These are phyloP conservation scores for Blastomyces parvus DNA, from an alignment of 2,329 filamentous ascomycete genomes.

Conservation along the genomic window DNA sequence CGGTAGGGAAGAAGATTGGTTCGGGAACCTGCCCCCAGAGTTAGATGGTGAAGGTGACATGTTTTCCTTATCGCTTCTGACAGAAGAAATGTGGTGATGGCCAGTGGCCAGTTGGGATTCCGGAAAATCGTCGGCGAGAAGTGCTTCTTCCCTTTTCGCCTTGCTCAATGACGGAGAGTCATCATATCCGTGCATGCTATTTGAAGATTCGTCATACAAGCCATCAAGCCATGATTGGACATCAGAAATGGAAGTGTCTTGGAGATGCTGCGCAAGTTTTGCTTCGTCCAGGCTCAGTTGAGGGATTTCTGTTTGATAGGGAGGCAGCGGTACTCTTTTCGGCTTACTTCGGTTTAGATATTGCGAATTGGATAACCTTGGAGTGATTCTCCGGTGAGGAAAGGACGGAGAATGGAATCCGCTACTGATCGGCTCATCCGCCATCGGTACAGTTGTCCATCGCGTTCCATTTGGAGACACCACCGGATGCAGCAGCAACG, in stretches of 20 bases:
- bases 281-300: background rate
- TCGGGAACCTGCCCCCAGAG: too few relatives aligned
- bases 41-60: background rate
- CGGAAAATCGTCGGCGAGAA: background rate
- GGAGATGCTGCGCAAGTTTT: background rate
- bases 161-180: background rate
- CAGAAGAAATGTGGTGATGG: background rate
- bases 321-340: background rate
- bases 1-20: too few relatives aligned
- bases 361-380: background rate
- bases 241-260: constrained; percentile 6
- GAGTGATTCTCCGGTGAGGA: background rate
- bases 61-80: constrained; percentile 4
- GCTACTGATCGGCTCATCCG: constrained; percentile 4
- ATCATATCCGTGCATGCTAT: background rate
- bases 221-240: constrained; percentile 8
- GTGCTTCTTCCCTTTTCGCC: background rate
- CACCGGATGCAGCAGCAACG: background rate
- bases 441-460: constrained; percentile 5
- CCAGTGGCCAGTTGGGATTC: background rate
- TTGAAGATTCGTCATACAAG: background rate
- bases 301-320: background rate
- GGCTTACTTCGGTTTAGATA: background rate
- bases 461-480: constrained; percentile 6
- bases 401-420: constrained; percentile 1